Conservation (phyloP, 1,139 yeast species). For the Candida freyschussii region DNA sequence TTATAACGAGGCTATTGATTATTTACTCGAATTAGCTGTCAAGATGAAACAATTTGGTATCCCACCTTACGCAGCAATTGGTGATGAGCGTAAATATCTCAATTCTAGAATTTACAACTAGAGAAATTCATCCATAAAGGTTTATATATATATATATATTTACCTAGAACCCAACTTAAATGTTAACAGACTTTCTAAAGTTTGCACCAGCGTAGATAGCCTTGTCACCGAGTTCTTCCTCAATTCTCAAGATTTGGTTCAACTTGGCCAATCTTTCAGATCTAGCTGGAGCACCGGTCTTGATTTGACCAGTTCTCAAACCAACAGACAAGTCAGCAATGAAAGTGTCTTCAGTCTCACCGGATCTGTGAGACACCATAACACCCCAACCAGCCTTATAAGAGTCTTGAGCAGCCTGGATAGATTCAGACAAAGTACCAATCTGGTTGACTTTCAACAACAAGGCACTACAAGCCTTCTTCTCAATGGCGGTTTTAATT, state of each 20-base stretch:
- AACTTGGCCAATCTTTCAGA: constrained; percentile 98
- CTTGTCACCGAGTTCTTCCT: constrained; percentile 94
- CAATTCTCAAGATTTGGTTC: constrained; percentile 94
- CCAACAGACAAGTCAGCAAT: constrained; percentile 97
- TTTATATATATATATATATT: too few species aligned
- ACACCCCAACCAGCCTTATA: constrained; percentile 95
- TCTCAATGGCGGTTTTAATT: constrained; percentile 89
- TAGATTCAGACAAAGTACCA: constrained; percentile 87
- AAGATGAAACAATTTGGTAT: constrained; percentile 67
- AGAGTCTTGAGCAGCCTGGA: constrained; percentile 88
- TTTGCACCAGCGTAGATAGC: constrained; percentile 89
- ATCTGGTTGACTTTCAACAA: constrained; percentile 95
- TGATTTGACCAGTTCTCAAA: constrained; percentile 94
- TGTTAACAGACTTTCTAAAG: constrained; percentile 42
- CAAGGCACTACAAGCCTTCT: constrained; percentile 89
- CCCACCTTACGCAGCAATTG: constrained; percentile 38
- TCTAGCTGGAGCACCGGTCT: constrained; percentile 99
- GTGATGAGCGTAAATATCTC: constrained; percentile 30
- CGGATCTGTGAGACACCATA: constrained; percentile 97
- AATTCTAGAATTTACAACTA: constrained; percentile 22
- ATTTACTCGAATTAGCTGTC: constrained; percentile 76
- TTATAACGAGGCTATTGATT: constrained; percentile 89
- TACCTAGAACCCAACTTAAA: constrained; percentile 16
- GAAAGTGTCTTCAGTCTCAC: constrained; percentile 98
- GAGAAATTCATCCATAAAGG: too few species aligned